These are phyloP conservation scores for Fomitiporia mediterranea DNA, from an alignment of 1,284 basidiomycete species.

Conservation along the genomic window DNA sequence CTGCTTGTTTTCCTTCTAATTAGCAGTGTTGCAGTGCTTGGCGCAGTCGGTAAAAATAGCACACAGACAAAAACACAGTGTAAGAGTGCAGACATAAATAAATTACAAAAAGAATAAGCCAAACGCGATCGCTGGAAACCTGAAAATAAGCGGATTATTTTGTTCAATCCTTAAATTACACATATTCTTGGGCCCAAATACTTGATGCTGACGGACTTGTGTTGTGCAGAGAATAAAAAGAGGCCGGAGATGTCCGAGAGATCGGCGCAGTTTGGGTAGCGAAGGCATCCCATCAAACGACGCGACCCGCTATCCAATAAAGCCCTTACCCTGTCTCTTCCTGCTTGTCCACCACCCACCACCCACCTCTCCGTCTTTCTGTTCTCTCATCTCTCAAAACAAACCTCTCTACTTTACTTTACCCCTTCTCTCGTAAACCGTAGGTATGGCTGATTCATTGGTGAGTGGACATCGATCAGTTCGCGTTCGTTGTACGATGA, in stretches of 20 bases:
- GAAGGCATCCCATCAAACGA: background rate
- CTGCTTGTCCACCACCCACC: background rate
- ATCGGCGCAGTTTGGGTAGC: background rate
- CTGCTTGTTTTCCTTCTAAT: background rate
- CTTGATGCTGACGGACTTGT: background rate
- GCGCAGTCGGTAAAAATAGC: background rate
- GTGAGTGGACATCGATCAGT: slow-evolving; percentile 38
- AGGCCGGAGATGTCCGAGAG: background rate
- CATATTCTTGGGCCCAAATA: no score
- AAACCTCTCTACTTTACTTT: background rate
- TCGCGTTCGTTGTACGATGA: no score
- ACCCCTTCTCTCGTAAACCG: background rate
- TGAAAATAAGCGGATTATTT: no score
- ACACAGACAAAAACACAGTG: background rate
- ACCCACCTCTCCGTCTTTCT: background rate
- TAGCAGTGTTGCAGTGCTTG: background rate
- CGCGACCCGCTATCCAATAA: background rate
- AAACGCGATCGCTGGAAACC: no score
- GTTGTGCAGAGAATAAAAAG: background rate
- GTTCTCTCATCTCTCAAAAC: slow-evolving; percentile 1
- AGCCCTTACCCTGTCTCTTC: slow-evolving; percentile 2
- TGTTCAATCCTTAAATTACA: background rate
- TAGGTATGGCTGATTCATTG: slow-evolving; percentile 61
- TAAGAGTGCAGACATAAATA: background rate
- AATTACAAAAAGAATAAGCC: background rate